Conservation (phyloP, 2,329 filamentous ascomycete species). For the Diaporthe capsici region DNA sequence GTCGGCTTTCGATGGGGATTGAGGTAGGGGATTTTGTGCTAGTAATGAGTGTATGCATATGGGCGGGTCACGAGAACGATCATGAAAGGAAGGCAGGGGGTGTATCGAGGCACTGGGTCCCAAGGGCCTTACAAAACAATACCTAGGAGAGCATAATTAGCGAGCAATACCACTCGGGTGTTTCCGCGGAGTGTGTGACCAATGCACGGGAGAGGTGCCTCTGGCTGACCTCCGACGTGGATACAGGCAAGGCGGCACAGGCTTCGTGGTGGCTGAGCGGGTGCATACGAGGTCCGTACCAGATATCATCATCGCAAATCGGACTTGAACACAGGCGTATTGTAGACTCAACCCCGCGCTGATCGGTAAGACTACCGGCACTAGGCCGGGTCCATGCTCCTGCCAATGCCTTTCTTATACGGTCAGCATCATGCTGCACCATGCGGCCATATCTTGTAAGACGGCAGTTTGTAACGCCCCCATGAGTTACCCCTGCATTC, state of each 20-base stretch:
- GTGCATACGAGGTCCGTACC: neutral
- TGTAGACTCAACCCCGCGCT: neutral
- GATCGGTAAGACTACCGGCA: neutral
- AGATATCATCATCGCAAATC: neutral
- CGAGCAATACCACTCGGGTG: constrained; percentile 21
- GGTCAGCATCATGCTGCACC: neutral
- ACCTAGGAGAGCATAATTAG: constrained; percentile 25
- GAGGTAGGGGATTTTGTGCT: neutral
- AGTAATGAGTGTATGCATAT: neutral
- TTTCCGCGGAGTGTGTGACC: neutral
- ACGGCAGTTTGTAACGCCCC: neutral
- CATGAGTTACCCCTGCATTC: constrained; percentile 18
- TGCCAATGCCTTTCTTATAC: neutral
- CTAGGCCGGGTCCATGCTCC: neutral
- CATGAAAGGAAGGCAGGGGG: constrained; percentile 7
- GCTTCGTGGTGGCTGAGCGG: too few species aligned
- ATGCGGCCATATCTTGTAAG: constrained; percentile 6
- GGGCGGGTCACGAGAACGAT: neutral
- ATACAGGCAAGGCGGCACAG: neutral
- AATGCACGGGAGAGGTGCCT: neutral
- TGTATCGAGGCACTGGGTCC: neutral
- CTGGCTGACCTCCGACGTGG: neutral
- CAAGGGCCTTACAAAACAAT: neutral
- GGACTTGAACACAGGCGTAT: too few species aligned
- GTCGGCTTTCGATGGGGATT: constrained; percentile 24